These are phyloP conservation scores for Botryotinia narcissicola DNA, from an alignment of 2,329 filamentous ascomycete species.

Conservation along the genomic window DNA sequence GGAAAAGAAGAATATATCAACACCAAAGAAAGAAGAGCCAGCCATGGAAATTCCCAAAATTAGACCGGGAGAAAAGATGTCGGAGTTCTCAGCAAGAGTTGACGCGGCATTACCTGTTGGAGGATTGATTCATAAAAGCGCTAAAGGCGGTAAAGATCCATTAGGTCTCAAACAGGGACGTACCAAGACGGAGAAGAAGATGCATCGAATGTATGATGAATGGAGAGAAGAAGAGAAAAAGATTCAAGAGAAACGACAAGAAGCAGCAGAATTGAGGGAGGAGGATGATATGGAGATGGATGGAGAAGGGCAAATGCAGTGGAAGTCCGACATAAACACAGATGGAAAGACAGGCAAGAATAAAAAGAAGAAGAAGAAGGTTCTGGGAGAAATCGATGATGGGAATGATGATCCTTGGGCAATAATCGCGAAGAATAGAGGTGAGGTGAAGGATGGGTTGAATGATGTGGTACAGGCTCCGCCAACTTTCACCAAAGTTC, in stretches of 20 bases:
- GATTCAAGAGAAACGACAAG: slow-evolving; percentile 36
- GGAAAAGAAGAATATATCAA: slow-evolving; percentile 24
- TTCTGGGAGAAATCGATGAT: slow-evolving; percentile 45
- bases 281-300: slow-evolving; percentile 36
- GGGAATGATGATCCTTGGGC: slow-evolving; percentile 40
- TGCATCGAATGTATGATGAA: slow-evolving; percentile 77
- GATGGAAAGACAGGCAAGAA: slow-evolving; percentile 16
- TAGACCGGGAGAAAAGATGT: slow-evolving; percentile 76
- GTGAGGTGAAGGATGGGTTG: slow-evolving; percentile 39
- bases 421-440: slow-evolving; percentile 33
- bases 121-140: slow-evolving; percentile 63
- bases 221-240: slow-evolving; percentile 67
- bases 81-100: slow-evolving; percentile 79
- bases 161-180: slow-evolving; percentile 63
- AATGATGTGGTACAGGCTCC: slow-evolving; percentile 39
- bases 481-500: slow-evolving; percentile 36
- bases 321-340: slow-evolving; percentile 60
- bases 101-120: slow-evolving; percentile 78
- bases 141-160: slow-evolving; percentile 59
- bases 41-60: slow-evolving; percentile 60
- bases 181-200: slow-evolving; percentile 81
- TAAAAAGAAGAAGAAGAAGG: slow-evolving; percentile 37
- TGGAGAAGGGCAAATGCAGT: slow-evolving; percentile 46
- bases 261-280: slow-evolving; percentile 35
- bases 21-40: slow-evolving; percentile 26